phyloP scores from a whole-genome alignment of 2,329 filamentous ascomycete genomes.

The Claviceps capensis region DNA sequence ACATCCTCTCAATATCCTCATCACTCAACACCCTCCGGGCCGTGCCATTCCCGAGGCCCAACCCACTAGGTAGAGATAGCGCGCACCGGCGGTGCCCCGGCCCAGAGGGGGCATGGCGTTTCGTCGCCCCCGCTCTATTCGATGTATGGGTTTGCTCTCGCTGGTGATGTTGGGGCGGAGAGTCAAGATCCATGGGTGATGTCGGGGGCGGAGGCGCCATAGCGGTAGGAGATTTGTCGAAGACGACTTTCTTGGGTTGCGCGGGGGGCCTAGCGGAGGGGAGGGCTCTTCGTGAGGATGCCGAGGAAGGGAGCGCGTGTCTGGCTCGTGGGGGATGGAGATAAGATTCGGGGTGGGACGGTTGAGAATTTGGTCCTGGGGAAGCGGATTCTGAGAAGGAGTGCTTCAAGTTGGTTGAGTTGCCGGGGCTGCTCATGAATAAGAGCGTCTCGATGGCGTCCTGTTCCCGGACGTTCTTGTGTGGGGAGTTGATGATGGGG shows the following conservation, averaged over 20 bases:
- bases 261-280: conserved; percentile 32
- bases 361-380: conserved; percentile 14
- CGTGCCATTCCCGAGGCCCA: conserved; percentile 27
- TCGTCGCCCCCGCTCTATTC: conserved; percentile 23
- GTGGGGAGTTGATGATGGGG: conserved; percentile 2
- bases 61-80: conserved; percentile 35
- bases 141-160: conserved; percentile 13
- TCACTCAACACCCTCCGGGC: conserved; percentile 29
- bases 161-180: conserved; percentile 17
- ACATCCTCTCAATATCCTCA: conserved; percentile 45
- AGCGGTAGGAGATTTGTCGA: conserved; percentile 30
- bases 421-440: conserved; percentile 70
- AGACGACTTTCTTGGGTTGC: conserved; percentile 31
- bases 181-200: conserved; percentile 34
- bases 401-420: conserved; percentile 50
- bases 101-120: conserved; percentile 19
- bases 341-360: not conserved
- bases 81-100: conserved; percentile 28
- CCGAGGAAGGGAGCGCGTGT: conserved; percentile 32
- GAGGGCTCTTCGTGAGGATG: conserved; percentile 34
- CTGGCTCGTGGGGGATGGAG: conserved; percentile 7
- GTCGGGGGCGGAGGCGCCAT: conserved; percentile 18
- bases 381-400: conserved; percentile 32
- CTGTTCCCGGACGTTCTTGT: conserved; percentile 41
- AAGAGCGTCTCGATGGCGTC: conserved; percentile 69